These are phyloP conservation scores for Pleurotus cornucopiae DNA, from an alignment of 768 basidiomycete genomes.

Conservation along the genomic window DNA sequence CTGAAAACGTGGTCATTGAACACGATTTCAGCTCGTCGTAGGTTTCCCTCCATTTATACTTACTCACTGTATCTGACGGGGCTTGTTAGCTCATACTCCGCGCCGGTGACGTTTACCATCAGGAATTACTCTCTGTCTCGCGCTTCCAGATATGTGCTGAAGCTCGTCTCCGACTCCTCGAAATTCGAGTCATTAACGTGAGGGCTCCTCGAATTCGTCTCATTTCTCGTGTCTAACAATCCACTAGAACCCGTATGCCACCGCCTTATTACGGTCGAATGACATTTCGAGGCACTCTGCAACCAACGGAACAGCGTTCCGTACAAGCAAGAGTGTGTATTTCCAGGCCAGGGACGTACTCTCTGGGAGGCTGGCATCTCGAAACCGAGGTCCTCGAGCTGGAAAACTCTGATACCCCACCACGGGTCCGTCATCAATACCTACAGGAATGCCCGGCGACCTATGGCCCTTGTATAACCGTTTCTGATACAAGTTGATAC, in stretches of 20 bases:
- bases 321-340: constrained; percentile 56
- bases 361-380: constrained; percentile 62
- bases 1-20: constrained; percentile 33
- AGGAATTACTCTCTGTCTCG: constrained; percentile 72
- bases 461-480: constrained; percentile 25
- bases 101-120: constrained; percentile 52
- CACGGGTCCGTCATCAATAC: constrained; percentile 28
- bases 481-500: constrained; percentile 19
- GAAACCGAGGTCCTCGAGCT: constrained; percentile 59
- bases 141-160: constrained; percentile 53
- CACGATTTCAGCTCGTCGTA: constrained; percentile 76
- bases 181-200: constrained; percentile 17
- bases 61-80: constrained; percentile 4
- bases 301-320: constrained; percentile 39
- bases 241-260: constrained; percentile 36
- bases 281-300: constrained; percentile 56
- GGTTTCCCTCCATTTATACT: constrained; percentile 21
- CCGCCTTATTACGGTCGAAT: constrained; percentile 65
- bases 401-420: constrained; percentile 1
- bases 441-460: constrained; percentile 25
- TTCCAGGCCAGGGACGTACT: constrained; percentile 59
- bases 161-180: constrained; percentile 28
- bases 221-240: constrained; percentile 1
- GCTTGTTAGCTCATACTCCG: constrained; percentile 45
- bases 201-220: constrained; percentile 11